Evolutionary conservation across 2,329 filamentous ascomycete genomes (phyloP).

Genomic region (Aurifilum marmelostoma): DNA sequence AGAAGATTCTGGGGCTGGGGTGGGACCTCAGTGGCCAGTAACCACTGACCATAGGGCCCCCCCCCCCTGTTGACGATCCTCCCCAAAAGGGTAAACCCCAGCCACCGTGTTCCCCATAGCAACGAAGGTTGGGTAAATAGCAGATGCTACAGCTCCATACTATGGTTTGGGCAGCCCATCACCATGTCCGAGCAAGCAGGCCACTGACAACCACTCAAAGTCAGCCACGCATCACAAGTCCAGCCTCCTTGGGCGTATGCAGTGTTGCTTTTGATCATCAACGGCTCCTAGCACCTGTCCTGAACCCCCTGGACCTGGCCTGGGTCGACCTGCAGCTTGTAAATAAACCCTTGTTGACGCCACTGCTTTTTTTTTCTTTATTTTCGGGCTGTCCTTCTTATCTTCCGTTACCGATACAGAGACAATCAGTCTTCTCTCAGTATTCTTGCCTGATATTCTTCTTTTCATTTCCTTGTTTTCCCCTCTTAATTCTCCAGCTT

Average conservation of each 20-base stretch:
- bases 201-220: slow-evolving; percentile 9
- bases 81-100: slow-evolving; percentile 34
- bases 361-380: background rate
- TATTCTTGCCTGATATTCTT: slow-evolving; percentile 1
- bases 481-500: background rate
- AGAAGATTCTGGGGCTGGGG: slow-evolving; percentile 4
- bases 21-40: slow-evolving; percentile 1
- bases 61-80: slow-evolving; percentile 3
- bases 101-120: slow-evolving; percentile 25
- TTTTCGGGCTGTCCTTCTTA: background rate
- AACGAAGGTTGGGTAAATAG: slow-evolving; percentile 26
- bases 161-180: background rate
- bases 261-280: slow-evolving; percentile 15
- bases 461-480: background rate
- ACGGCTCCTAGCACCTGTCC: background rate
- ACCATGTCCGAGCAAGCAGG: background rate
- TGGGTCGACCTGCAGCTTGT: background rate
- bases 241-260: slow-evolving; percentile 18
- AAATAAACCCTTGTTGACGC: slow-evolving; percentile 6
- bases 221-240: slow-evolving; percentile 23
- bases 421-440: slow-evolving; percentile 1
- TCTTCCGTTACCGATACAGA: background rate
- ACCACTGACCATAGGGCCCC: background rate
- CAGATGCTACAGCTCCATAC: background rate
- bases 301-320: no score